Evolutionary conservation across 2,329 filamentous ascomycete species (phyloP).

Genomic region (Zasmidium cellare): DNA sequence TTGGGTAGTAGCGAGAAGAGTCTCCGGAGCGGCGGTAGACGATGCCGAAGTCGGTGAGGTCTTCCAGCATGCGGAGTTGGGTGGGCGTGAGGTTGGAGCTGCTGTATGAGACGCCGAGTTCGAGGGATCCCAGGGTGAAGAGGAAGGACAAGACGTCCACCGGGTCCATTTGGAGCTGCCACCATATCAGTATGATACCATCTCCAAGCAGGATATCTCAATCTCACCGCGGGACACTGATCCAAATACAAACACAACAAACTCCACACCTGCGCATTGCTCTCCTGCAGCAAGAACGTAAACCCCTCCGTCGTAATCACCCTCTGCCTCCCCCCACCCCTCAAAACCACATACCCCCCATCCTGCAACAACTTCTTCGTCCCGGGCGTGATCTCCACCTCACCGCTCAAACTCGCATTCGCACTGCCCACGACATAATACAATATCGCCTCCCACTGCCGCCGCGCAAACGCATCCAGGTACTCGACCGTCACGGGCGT

Average conservation of each 20-base stretch:
- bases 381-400: slow-evolving; percentile 58
- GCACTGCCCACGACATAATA: slow-evolving; percentile 88
- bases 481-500: slow-evolving; percentile 67
- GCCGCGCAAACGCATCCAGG: slow-evolving; percentile 80
- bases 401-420: slow-evolving; percentile 53
- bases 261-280: slow-evolving; percentile 97
- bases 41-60: slow-evolving; percentile 88
- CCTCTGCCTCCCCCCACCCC: slow-evolving; percentile 38
- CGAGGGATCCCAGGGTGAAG: slow-evolving; percentile 90
- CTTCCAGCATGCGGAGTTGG: slow-evolving; percentile 84
- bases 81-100: slow-evolving; percentile 78
- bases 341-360: slow-evolving; percentile 72
- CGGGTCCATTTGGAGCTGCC: slow-evolving; percentile 69
- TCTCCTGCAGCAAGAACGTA: slow-evolving; percentile 89
- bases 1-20: slow-evolving; percentile 73
- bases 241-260: slow-evolving; percentile 91
- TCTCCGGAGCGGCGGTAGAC: slow-evolving; percentile 63
- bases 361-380: slow-evolving; percentile 82
- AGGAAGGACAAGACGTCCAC: slow-evolving; percentile 95
- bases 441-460: slow-evolving; percentile 92
- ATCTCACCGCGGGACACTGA: neutral
- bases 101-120: slow-evolving; percentile 88
- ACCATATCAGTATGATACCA: slow-evolving; percentile 9
- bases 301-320: slow-evolving; percentile 90
- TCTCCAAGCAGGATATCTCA: neutral